Evolutionary conservation across 179 eudicot species (phyloP).

Genomic region (Beta lomatogona): DNA sequence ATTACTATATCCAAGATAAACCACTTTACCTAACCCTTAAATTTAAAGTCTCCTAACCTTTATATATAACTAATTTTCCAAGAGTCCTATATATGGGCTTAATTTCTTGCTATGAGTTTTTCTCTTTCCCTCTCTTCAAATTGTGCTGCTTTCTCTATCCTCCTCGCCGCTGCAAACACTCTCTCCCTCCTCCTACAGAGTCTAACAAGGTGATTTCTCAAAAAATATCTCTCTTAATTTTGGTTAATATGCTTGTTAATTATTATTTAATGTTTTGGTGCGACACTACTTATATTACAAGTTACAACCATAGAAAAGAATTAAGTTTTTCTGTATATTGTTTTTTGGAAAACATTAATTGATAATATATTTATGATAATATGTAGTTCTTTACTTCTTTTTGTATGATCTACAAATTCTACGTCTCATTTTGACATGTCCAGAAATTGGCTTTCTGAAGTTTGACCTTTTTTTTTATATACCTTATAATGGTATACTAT

Average conservation of each 20-base stretch:
- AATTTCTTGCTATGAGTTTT: slow-evolving; percentile 16
- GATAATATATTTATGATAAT: no score
- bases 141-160: slow-evolving; percentile 14
- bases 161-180: not conserved
- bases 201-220: slow-evolving; percentile 12
- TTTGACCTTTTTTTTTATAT: no score
- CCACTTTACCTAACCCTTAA: slow-evolving; percentile 24
- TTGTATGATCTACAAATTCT: no score
- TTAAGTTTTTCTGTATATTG: no score
- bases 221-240: no score
- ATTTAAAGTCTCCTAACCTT: slow-evolving; percentile 7
- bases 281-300: no score
- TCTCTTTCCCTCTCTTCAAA: slow-evolving; percentile 11
- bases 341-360: no score
- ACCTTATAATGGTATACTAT: no score
- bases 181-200: not conserved
- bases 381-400: no score
- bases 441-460: no score
- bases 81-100: not conserved
- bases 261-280: not conserved
- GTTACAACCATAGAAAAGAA: no score
- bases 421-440: no score
- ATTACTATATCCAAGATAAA: not conserved
- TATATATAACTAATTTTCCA: slow-evolving; percentile 21
- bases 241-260: not conserved